Conservation (phyloP, 768 basidiomycete species). For the Phallus indusiatus region DNA sequence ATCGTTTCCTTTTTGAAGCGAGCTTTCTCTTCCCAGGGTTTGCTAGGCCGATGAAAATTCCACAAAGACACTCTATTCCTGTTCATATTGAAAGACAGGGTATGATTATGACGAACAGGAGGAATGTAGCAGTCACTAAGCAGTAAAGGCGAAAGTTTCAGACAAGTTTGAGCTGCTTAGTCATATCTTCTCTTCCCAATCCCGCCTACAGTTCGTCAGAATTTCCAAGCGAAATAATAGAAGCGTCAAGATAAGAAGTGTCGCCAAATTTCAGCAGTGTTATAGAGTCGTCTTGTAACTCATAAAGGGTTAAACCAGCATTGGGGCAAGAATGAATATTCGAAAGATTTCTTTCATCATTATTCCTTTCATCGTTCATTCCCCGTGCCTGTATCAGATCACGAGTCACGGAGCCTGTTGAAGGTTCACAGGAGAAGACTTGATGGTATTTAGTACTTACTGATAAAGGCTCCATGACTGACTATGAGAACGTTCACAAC, state of each 20-base stretch:
- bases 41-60: not conserved
- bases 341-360: conserved; percentile 16
- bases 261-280: conserved; percentile 45
- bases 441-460: not conserved
- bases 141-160: not conserved
- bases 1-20: not conserved
- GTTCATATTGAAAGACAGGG: not conserved
- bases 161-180: not conserved
- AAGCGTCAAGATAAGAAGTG: conserved; percentile 38
- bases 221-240: conserved; percentile 33
- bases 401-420: conserved; percentile 33
- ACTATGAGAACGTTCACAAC: conserved; percentile 40
- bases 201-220: conserved; percentile 33
- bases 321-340: conserved; percentile 35
- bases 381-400: conserved; percentile 20
- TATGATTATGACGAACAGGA: too few species aligned
- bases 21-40: not conserved
- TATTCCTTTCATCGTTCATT: conserved; percentile 26
- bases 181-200: not conserved
- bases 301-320: conserved; percentile 49
- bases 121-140: not conserved
- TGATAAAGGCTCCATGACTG: conserved; percentile 60
- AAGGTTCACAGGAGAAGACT: not conserved
- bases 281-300: conserved; percentile 35
- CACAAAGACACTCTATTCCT: not conserved